Evolutionary conservation across 108 stramenopile species (phyloP), one percentile per base, ranked within the genome.

Genomic region (Nitzschia sp.): DNA sequence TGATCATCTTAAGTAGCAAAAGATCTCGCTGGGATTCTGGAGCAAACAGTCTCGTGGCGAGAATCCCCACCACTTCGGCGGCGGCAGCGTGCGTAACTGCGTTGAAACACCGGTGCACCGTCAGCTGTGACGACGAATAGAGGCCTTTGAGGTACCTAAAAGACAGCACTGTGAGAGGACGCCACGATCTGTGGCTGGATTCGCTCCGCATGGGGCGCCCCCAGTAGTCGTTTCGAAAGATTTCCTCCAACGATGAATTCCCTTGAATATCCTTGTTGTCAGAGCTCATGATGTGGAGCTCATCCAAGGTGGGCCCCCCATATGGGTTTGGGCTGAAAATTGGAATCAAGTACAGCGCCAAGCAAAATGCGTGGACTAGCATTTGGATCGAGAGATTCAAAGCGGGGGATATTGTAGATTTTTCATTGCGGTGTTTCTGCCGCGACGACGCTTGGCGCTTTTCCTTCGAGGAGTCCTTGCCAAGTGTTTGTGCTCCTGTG

Each of bases 61-160:
- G 62, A 2, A 76, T 54, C 0, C 80, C 83, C 5, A 90, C 82
- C 33, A 85, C 27, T 53, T 87, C 84, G 0, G 77, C 88, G 9
- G 77, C 63, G 1, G 75, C 79, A 5, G 89, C 80, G 60, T 93
- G 89, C 2, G 82, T 81, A 4, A 85, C 9, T 21, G 85, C 73
- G 62, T 90, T 93, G 76, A 91, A 66, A 54, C 85, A 71, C 21
- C 92, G 78, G 72, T 93, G 89, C 9, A 73, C 59, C 36, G 80
- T 80, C 30, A 92, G 67, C 47, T 81, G 72, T 8, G 73, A 75
- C 21, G 59, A 3, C 1, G 25, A 41, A 25, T 53, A 53, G 5
- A 54, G 33, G 4, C 68, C 52, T 46, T 59, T 48, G 28, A 72
- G 38, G 44, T 80, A 69, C 23, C 92, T 87, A 72, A 93, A 93